Conservation (phyloP, 139 green algal genomes). For the Chlamydomonas incerta region DNA sequence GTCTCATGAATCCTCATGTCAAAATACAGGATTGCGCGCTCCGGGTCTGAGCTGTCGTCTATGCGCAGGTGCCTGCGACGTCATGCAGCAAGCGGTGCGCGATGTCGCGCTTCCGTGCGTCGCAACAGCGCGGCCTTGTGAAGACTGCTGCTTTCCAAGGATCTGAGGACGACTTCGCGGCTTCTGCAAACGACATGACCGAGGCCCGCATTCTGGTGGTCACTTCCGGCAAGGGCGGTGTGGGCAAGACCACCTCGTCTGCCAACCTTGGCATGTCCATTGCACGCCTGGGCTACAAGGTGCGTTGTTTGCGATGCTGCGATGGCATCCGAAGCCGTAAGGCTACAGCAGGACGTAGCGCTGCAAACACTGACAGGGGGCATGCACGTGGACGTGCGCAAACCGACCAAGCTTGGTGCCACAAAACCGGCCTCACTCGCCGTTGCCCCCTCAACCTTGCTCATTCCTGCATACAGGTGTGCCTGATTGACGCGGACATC, state of each 20-base stretch:
- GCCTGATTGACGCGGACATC: constrained; percentile 90
- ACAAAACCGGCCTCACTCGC: no score
- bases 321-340: no score
- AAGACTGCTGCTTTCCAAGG: neutral
- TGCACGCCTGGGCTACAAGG: constrained; percentile 88
- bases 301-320: constrained; percentile 41
- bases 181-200: constrained; percentile 4
- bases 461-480: no score
- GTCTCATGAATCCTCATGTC: no score
- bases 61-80: neutral
- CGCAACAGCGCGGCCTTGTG: neutral
- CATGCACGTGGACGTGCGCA: no score
- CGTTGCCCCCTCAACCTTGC: no score
- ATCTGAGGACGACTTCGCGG: neutral
- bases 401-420: no score
- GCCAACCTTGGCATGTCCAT: constrained; percentile 94
- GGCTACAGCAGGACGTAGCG: no score
- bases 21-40: no score
- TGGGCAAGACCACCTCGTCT: constrained; percentile 91
- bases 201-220: constrained; percentile 79
- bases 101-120: neutral
- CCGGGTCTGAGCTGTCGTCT: neutral
- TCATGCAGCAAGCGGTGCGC: constrained; percentile 16
- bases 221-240: constrained; percentile 89
- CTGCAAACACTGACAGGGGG: no score